Evolutionary conservation across 1,284 basidiomycete genomes (phyloP).

Genomic region (Cryptococcus sp.): DNA sequence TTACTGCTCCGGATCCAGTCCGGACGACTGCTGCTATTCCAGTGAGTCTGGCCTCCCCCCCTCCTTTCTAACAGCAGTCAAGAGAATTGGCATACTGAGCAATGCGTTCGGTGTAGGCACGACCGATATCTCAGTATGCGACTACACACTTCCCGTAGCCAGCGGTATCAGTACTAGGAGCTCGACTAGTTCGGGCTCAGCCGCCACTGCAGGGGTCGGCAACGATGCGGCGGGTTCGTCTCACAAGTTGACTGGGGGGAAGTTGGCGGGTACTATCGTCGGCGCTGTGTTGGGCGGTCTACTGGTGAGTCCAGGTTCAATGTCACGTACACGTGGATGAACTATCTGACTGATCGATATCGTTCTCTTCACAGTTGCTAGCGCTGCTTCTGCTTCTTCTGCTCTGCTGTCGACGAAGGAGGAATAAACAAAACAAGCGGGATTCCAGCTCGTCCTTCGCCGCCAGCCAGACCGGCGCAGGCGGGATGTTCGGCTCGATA

Average conservation of each 20-base stretch:
- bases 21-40: conserved; percentile 45
- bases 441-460: conserved; percentile 26
- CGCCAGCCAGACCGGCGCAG: conserved; percentile 10
- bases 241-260: conserved; percentile 33
- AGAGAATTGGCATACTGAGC: neutral
- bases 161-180: conserved; percentile 18
- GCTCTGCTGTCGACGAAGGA: conserved; percentile 26
- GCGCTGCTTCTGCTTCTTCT: conserved; percentile 34
- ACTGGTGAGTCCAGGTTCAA: conserved; percentile 25
- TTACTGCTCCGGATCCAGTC: conserved; percentile 42
- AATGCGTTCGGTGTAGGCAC: conserved; percentile 17
- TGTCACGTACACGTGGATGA: neutral
- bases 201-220: neutral
- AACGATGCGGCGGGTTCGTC: conserved; percentile 12
- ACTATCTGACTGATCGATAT: neutral
- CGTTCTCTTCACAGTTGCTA: conserved; percentile 25
- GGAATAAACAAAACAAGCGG: conserved; percentile 10
- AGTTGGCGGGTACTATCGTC: conserved; percentile 47
- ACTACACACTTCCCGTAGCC: conserved; percentile 29
- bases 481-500: conserved; percentile 22
- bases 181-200: conserved; percentile 12
- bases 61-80: neutral
- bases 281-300: conserved; percentile 46
- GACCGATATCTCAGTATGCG: conserved; percentile 40
- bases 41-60: conserved; percentile 33